A percentile compares a stretch with the other conserved stretches of the same genome.
Evolutionary conservation across 1,139 yeast species (phyloP).

Genomic region (Debaryomyces fabryi): DNA sequence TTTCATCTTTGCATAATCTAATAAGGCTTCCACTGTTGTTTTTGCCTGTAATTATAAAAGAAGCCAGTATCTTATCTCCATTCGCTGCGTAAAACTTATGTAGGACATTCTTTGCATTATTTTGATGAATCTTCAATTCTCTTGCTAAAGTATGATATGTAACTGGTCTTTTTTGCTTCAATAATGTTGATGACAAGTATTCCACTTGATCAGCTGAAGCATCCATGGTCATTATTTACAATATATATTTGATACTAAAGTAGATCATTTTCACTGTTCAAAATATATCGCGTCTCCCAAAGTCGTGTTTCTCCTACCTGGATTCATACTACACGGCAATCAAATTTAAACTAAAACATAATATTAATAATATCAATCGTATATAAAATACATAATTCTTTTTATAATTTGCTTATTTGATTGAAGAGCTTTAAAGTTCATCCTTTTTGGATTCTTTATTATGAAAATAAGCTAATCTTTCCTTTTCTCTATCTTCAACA

Average conservation of each 20-base stretch:
- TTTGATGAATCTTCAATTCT: constrained; percentile 29
- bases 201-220: constrained; percentile 32
- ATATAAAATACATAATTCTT: not conserved
- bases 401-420: not conserved
- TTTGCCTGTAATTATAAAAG: constrained; percentile 38
- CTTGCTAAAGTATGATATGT: constrained; percentile 36
- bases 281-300: constrained; percentile 1
- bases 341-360: not conserved
- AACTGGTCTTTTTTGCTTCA: constrained; percentile 28
- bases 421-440: constrained; percentile 20
- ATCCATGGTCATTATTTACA: constrained; percentile 37
- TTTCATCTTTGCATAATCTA: constrained; percentile 25
- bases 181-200: constrained; percentile 29
- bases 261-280: not conserved
- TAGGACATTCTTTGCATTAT: constrained; percentile 33
- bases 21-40: constrained; percentile 19
- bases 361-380: not conserved
- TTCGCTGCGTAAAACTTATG: constrained; percentile 37
- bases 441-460: constrained; percentile 15
- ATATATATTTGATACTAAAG: not conserved
- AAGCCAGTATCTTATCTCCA: constrained; percentile 32
- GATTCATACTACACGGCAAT: not conserved
- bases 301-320: constrained; percentile 2
- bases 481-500: constrained; percentile 34
- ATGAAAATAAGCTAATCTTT: constrained; percentile 26